Evolutionary conservation across 2,329 filamentous ascomycete species (phyloP), one percentile per base, ranked within the genome.

Genomic region (Polychaeton citri): DNA sequence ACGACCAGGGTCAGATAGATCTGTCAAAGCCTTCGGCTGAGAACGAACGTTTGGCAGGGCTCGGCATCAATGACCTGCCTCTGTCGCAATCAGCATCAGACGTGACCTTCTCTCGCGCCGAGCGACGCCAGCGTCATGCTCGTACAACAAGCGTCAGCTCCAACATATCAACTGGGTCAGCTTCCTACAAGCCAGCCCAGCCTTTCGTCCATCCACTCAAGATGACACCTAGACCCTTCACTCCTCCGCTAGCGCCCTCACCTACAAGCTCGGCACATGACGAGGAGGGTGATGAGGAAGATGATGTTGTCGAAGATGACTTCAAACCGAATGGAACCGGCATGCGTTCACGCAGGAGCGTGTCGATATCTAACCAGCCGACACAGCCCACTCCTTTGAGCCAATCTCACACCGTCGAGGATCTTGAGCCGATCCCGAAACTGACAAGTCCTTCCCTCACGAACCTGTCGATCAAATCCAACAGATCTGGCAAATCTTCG

Each of bases 181-280:
- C 61, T 42, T 60, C 47, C 6, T 48, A 63, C 41, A 62, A 60
- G 39, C 65, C 68, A 2, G 65, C 63, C 18, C 64, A 64, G 19
- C 63, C 67, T 21, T 72, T 71, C 47, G 58, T 71, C 35, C 66
- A 72, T 45, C 64, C 69, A 1, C 67, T 74, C 61, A 66, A 69
- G 35, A 71, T 72, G 45, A 65, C 64, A 3, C 70, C 69, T 8
- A 61, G 66, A 33, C 63, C 66, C 6, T 72, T 68, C 53, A 71
- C 68, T 3, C 68, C 70, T 26, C 67, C 69, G 16, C 54, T 65
- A 21, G 62, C 63, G 31, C 61, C 63, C 34, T 69, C 69, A 2
- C 63, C 65, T 34, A 63, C 69, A 17, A 59, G 59, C 2, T 72
- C 69, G 34, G 62, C 64, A 38, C 52, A 62, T 15, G 55, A 60